Conservation (phyloP, 2,329 filamentous ascomycete genomes). For the Colletotrichum magnum region DNA sequence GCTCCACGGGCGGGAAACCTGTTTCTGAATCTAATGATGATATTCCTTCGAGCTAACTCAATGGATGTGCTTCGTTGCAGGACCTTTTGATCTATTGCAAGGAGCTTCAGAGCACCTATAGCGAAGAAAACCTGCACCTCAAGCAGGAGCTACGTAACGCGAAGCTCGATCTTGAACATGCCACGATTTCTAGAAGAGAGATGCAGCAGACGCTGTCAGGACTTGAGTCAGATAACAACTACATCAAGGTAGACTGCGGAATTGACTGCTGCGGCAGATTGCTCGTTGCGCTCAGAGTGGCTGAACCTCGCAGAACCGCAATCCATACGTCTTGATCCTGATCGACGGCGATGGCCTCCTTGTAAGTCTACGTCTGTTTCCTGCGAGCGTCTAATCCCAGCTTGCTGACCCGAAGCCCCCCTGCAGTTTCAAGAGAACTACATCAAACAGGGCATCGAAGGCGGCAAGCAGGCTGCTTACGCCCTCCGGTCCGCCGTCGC, state of each 20-base stretch:
- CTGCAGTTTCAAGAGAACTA: conserved; percentile 70
- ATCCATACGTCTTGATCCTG: conserved; percentile 72
- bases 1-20: not conserved
- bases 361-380: conserved; percentile 52
- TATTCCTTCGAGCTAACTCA: conserved; percentile 7
- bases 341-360: conserved; percentile 76
- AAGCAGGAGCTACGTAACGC: conserved; percentile 57
- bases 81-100: conserved; percentile 64
- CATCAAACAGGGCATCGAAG: conserved; percentile 68
- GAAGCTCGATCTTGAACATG: conserved; percentile 65
- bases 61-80: conserved; percentile 46
- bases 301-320: conserved; percentile 59
- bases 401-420: not conserved
- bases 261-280: conserved; percentile 28
- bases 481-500: conserved; percentile 64
- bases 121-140: conserved; percentile 60
- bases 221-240: conserved; percentile 55
- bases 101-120: conserved; percentile 57
- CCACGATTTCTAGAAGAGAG: conserved; percentile 63
- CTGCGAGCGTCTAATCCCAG: not conserved
- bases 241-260: conserved; percentile 59
- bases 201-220: conserved; percentile 63
- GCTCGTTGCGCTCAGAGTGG: conserved; percentile 8
- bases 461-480: conserved; percentile 67
- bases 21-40: not conserved